Evolutionary conservation across 805 yeast genomes (phyloP).

Genomic region (Saturnispora mendoncae): DNA sequence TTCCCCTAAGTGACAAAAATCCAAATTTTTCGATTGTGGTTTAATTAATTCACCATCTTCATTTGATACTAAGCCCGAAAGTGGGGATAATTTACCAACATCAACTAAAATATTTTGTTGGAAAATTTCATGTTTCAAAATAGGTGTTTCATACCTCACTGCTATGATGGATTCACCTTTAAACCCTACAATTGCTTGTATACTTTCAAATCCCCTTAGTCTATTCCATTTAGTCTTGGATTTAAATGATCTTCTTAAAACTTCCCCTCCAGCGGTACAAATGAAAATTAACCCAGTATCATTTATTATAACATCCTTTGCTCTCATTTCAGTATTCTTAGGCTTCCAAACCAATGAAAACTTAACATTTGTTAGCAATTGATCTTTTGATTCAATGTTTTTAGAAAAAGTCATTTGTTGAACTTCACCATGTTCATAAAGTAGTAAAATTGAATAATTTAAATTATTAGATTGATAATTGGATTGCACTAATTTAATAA

Average conservation of each 20-base stretch:
- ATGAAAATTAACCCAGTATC: slow-evolving; percentile 30
- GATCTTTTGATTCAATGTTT: slow-evolving; percentile 24
- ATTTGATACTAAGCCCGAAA: slow-evolving; percentile 24
- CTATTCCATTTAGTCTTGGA: slow-evolving; percentile 21
- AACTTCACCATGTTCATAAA: slow-evolving; percentile 55
- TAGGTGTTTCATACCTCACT: slow-evolving; percentile 55
- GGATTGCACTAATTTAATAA: slow-evolving; percentile 29
- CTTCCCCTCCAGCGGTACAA: slow-evolving; percentile 62
- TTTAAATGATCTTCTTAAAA: slow-evolving; percentile 35
- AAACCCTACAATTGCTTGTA: not conserved
- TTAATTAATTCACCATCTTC: not conserved
- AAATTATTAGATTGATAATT: slow-evolving; percentile 24
- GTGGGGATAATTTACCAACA: slow-evolving; percentile 45
- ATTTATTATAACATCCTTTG: slow-evolving; percentile 60
- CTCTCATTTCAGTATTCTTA: slow-evolving; percentile 44
- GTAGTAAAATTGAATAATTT: slow-evolving; percentile 34
- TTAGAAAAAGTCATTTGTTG: slow-evolving; percentile 29
- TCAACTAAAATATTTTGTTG: slow-evolving; percentile 43
- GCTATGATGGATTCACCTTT: slow-evolving; percentile 51
- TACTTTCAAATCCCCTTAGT: slow-evolving; percentile 20
- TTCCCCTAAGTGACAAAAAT: not conserved
- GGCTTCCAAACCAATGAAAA: slow-evolving; percentile 56
- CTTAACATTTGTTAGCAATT: slow-evolving; percentile 35
- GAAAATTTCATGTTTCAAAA: slow-evolving; percentile 46
- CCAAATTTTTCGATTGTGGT: not conserved